These are phyloP conservation scores for Pseudoturritis turrita DNA, from an alignment of 345 rosid genomes.

Conservation along the genomic window DNA sequence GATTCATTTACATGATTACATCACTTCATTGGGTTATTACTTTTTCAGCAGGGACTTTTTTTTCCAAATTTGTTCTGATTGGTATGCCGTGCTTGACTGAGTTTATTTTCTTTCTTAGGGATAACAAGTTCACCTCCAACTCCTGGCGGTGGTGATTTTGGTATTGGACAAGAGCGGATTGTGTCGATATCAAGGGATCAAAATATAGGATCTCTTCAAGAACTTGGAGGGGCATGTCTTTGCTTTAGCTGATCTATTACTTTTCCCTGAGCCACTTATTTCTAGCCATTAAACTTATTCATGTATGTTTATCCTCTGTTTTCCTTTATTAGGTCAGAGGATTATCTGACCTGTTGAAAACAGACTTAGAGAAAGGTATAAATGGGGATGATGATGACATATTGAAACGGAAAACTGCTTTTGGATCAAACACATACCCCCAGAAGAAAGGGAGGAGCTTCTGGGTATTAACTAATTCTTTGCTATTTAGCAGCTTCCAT, in stretches of 20 bases:
- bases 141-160: conserved; percentile 52
- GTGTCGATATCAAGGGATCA: conserved; percentile 73
- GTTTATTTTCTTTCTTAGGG: conserved; percentile 36
- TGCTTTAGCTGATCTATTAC: conserved; percentile 9
- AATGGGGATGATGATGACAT: conserved; percentile 68
- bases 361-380: conserved; percentile 74
- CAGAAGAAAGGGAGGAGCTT: conserved; percentile 85
- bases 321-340: conserved; percentile 58
- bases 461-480: conserved; percentile 47
- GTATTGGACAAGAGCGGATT: conserved; percentile 68
- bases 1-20: neutral
- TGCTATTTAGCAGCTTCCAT: conserved; percentile 4
- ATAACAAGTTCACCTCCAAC: conserved; percentile 24
- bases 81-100: conserved; percentile 1
- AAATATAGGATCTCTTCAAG: conserved; percentile 48
- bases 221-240: conserved; percentile 75
- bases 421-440: conserved; percentile 95
- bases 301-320: neutral
- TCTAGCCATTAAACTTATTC: conserved; percentile 1
- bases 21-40: neutral
- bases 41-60: neutral
- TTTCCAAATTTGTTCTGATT: neutral
- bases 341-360: conserved; percentile 53
- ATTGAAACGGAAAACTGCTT: conserved; percentile 50
- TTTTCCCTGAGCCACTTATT: neutral